A percentile compares a stretch with the other conserved stretches of the same genome.
phyloP scores from a whole-genome alignment of 2,329 filamentous ascomycete genomes.

The Sclerotinia glacialis region DNA sequence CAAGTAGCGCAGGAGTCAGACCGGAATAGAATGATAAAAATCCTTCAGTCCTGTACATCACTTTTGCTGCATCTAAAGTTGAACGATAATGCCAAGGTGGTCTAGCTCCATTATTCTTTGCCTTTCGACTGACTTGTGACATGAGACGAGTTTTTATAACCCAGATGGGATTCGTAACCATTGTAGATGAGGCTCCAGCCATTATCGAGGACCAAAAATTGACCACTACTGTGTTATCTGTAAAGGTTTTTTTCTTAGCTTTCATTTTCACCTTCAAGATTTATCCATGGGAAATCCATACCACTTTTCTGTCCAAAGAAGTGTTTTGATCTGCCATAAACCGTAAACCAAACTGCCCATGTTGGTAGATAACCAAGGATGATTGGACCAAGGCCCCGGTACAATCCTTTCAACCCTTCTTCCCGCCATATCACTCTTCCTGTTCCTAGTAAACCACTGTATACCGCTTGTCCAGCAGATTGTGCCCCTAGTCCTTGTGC shows the following conservation, averaged over 20 bases:
- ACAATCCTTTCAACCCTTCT: slow-evolving; percentile 87
- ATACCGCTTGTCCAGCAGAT: slow-evolving; percentile 54
- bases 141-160: slow-evolving; percentile 98
- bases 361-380: slow-evolving; percentile 93
- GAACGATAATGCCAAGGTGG: slow-evolving; percentile 89
- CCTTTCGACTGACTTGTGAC: slow-evolving; percentile 73
- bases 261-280: background rate
- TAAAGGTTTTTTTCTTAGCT: slow-evolving; percentile 28
- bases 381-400: slow-evolving; percentile 90
- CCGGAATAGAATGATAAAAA: slow-evolving; percentile 92
- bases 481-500: slow-evolving; percentile 23
- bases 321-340: slow-evolving; percentile 87
- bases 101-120: slow-evolving; percentile 52
- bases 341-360: slow-evolving; percentile 96
- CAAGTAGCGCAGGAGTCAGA: slow-evolving; percentile 84
- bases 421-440: slow-evolving; percentile 80
- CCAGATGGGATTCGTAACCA: slow-evolving; percentile 97
- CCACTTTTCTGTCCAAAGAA: slow-evolving; percentile 66
- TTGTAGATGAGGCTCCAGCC: slow-evolving; percentile 87
- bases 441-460: slow-evolving; percentile 84
- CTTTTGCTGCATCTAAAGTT: slow-evolving; percentile 85
- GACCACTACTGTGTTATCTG: slow-evolving; percentile 73
- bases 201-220: slow-evolving; percentile 88
- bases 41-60: slow-evolving; percentile 93
- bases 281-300: slow-evolving; percentile 41